Percentiles rank a stretch among this genome's conserved stretches.
Conservation (phyloP, 225 moss, liverwort and hornwort genomes). For the Bryum argenteum region DNA sequence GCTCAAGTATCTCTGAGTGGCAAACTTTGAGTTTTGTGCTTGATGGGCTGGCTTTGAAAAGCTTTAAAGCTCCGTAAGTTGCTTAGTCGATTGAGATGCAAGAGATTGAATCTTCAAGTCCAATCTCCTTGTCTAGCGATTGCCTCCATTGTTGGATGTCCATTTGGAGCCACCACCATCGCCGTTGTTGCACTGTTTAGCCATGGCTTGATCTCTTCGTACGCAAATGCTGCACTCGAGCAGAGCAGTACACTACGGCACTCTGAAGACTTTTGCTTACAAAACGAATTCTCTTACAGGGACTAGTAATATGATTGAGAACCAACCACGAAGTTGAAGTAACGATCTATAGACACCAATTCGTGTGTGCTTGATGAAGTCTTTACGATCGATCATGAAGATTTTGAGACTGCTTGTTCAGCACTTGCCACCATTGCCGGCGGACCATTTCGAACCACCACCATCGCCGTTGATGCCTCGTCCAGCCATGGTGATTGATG, state of each 20-base stretch:
- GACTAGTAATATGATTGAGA: no score
- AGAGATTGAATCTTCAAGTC: not conserved
- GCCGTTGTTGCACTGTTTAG: not conserved
- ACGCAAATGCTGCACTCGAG: no score
- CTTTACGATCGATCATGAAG: not conserved
- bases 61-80: no score
- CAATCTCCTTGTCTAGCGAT: not conserved
- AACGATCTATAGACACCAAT: not conserved
- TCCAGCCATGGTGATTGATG: constrained; percentile 15
- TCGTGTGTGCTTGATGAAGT: not conserved
- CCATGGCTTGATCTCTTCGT: constrained; percentile 8
- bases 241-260: no score
- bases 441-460: constrained; percentile 20
- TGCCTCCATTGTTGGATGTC: not conserved
- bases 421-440: constrained; percentile 3
- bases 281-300: no score
- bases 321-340: no score
- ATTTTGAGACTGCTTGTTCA: not conserved
- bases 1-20: not conserved
- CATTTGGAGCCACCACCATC: constrained; percentile 17
- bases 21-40: not conserved
- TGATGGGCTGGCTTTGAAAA: not conserved
- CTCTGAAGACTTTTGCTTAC: no score
- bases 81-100: not conserved
- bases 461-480: constrained; percentile 21